Evolutionary conservation across 768 basidiomycete species (phyloP).

Genomic region (Gloeostereum incarnatum): DNA sequence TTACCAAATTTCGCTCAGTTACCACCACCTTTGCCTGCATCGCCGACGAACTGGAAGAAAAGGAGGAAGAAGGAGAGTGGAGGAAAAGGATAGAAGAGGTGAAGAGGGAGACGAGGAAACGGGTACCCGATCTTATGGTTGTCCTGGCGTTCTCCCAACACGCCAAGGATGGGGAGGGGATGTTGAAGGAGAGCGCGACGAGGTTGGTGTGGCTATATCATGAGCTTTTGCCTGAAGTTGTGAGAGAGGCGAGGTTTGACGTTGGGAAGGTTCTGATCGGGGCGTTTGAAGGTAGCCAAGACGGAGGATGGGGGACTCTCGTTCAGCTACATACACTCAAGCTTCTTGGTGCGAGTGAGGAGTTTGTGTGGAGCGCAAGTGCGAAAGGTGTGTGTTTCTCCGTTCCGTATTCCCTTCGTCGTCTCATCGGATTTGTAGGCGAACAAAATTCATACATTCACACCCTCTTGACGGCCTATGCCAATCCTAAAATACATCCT

Average conservation of each 20-base stretch:
- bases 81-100: constrained; percentile 52
- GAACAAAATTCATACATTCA: too few relatives aligned
- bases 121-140: constrained; percentile 84
- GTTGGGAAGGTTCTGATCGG: constrained; percentile 62
- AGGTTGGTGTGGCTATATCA: constrained; percentile 84
- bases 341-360: constrained; percentile 65
- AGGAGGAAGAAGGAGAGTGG: constrained; percentile 65
- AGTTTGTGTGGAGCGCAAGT: constrained; percentile 77
- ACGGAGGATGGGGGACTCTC: constrained; percentile 21
- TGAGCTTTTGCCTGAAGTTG: constrained; percentile 58
- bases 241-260: constrained; percentile 79
- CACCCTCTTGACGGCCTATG: too few relatives aligned
- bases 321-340: constrained; percentile 72
- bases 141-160: constrained; percentile 75
- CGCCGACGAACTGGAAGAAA: constrained; percentile 48
- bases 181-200: constrained; percentile 76
- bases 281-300: constrained; percentile 10
- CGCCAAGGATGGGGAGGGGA: constrained; percentile 10
- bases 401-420: not conserved
- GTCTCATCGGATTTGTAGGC: too few relatives aligned
- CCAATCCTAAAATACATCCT: too few relatives aligned
- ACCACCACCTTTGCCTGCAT: constrained; percentile 37
- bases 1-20: constrained; percentile 61
- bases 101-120: constrained; percentile 63
- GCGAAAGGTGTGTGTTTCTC: constrained; percentile 13